Conservation (phyloP, 805 yeast genomes). For the Ogataea methanolica region DNA sequence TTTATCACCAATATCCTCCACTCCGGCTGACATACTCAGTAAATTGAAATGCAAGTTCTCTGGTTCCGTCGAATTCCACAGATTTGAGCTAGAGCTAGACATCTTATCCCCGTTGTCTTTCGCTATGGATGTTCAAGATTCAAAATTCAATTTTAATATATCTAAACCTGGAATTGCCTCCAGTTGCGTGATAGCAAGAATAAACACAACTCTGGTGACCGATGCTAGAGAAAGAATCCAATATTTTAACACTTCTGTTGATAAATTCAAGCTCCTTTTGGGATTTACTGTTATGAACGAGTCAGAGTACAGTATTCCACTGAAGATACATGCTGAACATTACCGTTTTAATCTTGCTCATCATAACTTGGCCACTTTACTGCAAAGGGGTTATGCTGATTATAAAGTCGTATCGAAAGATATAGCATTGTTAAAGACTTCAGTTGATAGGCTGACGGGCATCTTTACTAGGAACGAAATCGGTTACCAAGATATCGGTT, state of each 20-base stretch:
- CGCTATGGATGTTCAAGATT: slow-evolving; percentile 9
- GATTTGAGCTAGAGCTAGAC: slow-evolving; percentile 9
- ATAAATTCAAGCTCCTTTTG: slow-evolving; percentile 5
- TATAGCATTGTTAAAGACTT: neutral
- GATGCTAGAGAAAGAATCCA: slow-evolving; percentile 5
- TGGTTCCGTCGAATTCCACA: slow-evolving; percentile 7
- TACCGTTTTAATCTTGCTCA: slow-evolving; percentile 11
- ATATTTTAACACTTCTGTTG: slow-evolving; percentile 5
- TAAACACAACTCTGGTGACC: slow-evolving; percentile 6
- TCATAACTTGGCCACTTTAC: slow-evolving; percentile 5
- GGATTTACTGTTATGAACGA: neutral
- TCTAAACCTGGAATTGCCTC: slow-evolving; percentile 7
- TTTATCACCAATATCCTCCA: neutral
- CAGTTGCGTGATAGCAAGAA: slow-evolving; percentile 7
- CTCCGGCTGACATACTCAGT: neutral
- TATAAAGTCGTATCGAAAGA: neutral
- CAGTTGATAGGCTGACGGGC: neutral
- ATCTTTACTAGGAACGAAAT: neutral
- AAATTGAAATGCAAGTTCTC: neutral
- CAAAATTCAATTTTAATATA: slow-evolving; percentile 4
- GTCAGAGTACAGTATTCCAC: slow-evolving; percentile 1
- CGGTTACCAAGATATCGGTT: neutral
- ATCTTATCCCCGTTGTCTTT: slow-evolving; percentile 17
- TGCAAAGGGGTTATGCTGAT: slow-evolving; percentile 11
- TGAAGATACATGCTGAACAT: slow-evolving; percentile 13